Conservation (phyloP, 805 yeast species). For the Scheffersomyces amazonensis region DNA sequence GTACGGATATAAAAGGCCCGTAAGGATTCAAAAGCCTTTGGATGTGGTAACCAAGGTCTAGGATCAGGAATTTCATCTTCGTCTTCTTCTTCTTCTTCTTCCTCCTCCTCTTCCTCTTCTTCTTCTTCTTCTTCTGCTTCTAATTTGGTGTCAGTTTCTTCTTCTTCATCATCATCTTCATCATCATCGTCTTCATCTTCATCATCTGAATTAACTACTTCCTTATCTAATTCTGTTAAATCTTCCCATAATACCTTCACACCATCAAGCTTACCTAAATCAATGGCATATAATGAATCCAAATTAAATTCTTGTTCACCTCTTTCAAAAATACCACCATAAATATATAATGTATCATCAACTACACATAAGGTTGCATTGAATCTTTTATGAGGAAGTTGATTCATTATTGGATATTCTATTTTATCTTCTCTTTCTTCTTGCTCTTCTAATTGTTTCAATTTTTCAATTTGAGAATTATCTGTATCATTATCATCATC, state of each 20-base stretch:
- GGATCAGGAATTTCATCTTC: constrained; percentile 81
- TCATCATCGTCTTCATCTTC: constrained; percentile 54
- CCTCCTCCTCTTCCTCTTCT: constrained; percentile 70
- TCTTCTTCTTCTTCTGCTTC: constrained; percentile 41
- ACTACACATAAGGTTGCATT: constrained; percentile 82
- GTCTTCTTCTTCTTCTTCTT: constrained; percentile 55
- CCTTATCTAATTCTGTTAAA: constrained; percentile 52
- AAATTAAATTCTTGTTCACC: constrained; percentile 84
- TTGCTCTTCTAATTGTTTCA: constrained; percentile 34
- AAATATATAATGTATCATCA: constrained; percentile 79
- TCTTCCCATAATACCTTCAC: constrained; percentile 90
- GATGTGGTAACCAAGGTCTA: constrained; percentile 97
- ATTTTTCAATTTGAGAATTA: constrained; percentile 31
- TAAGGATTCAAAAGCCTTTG: constrained; percentile 84
- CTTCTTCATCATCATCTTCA: constrained; percentile 70
- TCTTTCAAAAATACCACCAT: constrained; percentile 86
- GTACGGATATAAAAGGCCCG: constrained; percentile 84
- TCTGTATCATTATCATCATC: constrained; percentile 41
- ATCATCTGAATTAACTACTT: constrained; percentile 59
- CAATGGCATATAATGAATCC: constrained; percentile 84
- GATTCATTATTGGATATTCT: constrained; percentile 55
- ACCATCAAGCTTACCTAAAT: constrained; percentile 84
- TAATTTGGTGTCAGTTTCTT: constrained; percentile 49
- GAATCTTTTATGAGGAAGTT: constrained; percentile 85
- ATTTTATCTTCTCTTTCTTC: constrained; percentile 38